Percentiles rank a stretch among this genome's conserved stretches.
Evolutionary conservation across 2,329 filamentous ascomycete genomes (phyloP).

Genomic region (Davidsoniella eucalypti): DNA sequence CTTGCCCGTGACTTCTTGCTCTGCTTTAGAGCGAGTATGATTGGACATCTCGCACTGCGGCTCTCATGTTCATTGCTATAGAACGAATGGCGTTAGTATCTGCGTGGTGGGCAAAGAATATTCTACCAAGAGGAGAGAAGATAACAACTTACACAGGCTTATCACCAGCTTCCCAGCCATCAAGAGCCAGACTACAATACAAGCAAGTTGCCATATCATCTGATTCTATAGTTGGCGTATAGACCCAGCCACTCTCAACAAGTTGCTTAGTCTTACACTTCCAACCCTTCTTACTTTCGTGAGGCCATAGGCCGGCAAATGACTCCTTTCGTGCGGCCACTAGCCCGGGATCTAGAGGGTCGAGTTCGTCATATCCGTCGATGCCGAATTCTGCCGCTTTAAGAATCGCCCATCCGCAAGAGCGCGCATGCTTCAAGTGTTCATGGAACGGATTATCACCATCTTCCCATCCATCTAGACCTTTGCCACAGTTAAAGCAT

Average conservation of each 20-base stretch:
- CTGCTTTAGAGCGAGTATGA: conserved; percentile 53
- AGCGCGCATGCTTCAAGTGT: conserved; percentile 65
- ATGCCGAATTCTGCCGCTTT: conserved; percentile 44
- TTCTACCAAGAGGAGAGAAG: background rate
- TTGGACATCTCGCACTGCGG: conserved; percentile 63
- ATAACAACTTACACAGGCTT: conserved; percentile 54
- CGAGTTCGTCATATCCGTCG: conserved; percentile 47
- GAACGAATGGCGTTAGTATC: conserved; percentile 16
- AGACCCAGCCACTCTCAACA: conserved; percentile 86
- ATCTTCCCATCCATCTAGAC: conserved; percentile 82
- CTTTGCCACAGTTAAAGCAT: conserved; percentile 74
- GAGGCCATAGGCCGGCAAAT: conserved; percentile 74
- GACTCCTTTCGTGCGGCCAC: conserved; percentile 64
- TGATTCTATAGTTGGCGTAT: conserved; percentile 66
- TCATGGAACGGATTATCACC: conserved; percentile 71
- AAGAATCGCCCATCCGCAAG: conserved; percentile 77
- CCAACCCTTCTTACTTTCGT: conserved; percentile 78
- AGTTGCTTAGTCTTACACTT: conserved; percentile 82
- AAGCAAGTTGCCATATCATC: conserved; percentile 83
- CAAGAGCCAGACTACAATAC: conserved; percentile 77
- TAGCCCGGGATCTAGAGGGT: conserved; percentile 58
- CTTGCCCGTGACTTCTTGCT: conserved; percentile 42
- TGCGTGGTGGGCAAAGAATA: background rate
- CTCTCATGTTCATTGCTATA: conserved; percentile 68
- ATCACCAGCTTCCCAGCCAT: conserved; percentile 88